phyloP scores from a whole-genome alignment of 2,329 filamentous ascomycete species.

The Cladophialophora bantiana region DNA sequence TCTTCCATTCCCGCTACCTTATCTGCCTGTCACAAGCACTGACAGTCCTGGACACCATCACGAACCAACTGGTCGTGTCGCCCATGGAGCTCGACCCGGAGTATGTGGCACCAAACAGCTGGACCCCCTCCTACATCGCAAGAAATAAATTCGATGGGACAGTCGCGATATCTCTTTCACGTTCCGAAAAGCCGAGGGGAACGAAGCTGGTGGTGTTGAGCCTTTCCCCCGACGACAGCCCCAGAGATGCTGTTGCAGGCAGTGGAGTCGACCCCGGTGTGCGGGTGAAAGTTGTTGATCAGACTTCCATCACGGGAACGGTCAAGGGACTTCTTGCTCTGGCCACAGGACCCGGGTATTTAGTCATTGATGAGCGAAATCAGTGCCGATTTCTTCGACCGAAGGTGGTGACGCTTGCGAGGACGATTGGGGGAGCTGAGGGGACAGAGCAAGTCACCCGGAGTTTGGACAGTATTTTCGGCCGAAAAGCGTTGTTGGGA shows the following conservation, averaged over 20 bases:
- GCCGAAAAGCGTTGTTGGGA: slow-evolving; percentile 1
- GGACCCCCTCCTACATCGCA: slow-evolving; percentile 28
- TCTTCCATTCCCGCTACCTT: slow-evolving; percentile 75
- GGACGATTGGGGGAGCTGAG: neutral
- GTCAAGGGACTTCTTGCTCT: slow-evolving; percentile 29
- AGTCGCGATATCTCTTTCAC: slow-evolving; percentile 31
- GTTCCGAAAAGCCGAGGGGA: slow-evolving; percentile 6
- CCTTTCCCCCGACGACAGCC: neutral
- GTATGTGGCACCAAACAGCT: slow-evolving; percentile 17
- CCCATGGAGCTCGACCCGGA: slow-evolving; percentile 24
- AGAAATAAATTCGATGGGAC: slow-evolving; percentile 33
- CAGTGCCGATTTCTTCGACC: slow-evolving; percentile 17
- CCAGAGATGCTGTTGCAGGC: neutral
- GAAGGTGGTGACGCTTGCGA: neutral
- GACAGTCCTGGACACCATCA: slow-evolving; percentile 82
- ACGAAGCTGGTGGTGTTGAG: slow-evolving; percentile 27
- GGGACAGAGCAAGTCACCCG: slow-evolving; percentile 27
- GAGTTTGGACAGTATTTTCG: slow-evolving; percentile 35
- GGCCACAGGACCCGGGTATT: slow-evolving; percentile 29
- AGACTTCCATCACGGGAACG: slow-evolving; percentile 20
- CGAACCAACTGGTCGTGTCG: slow-evolving; percentile 16
- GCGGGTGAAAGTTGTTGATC: slow-evolving; percentile 22
- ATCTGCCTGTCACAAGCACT: slow-evolving; percentile 77
- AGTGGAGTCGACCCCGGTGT: neutral
- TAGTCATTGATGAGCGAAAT: slow-evolving; percentile 33